phyloP scores from a whole-genome alignment of 2,329 filamentous ascomycete genomes.

The Phyllachora maydis region DNA sequence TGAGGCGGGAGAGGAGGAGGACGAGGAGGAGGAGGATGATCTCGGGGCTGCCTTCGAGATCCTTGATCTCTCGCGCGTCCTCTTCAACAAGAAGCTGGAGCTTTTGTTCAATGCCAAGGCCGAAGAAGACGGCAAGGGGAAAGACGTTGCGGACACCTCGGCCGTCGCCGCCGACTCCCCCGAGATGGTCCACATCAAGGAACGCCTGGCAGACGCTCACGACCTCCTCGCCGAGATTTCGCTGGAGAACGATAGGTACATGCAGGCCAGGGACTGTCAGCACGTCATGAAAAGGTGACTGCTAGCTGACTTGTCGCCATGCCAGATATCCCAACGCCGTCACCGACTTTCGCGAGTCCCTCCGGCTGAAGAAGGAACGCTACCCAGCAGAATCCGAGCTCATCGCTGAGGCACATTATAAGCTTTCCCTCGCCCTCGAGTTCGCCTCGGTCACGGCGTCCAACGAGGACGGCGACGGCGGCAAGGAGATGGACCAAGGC shows the following conservation, averaged over 20 bases:
- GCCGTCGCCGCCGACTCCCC: constrained; percentile 12
- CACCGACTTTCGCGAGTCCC: constrained; percentile 55
- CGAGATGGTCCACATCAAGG: constrained; percentile 43
- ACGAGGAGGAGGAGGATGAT: constrained; percentile 49
- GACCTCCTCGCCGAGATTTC: constrained; percentile 90
- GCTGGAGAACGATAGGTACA: constrained; percentile 74
- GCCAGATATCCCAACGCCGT: constrained; percentile 65
- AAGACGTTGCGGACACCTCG: constrained; percentile 18
- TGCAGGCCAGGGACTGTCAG: too few relatives aligned
- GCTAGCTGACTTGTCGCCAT: too few relatives aligned
- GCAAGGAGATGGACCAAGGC: constrained; percentile 34
- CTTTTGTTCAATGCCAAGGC: too few relatives aligned
- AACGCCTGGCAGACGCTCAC: constrained; percentile 79
- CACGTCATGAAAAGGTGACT: constrained; percentile 5
- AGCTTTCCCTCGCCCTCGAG: constrained; percentile 84
- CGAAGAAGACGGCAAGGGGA: constrained; percentile 19
- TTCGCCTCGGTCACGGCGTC: constrained; percentile 63
- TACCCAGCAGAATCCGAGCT: constrained; percentile 66
- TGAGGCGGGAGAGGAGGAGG: constrained; percentile 23
- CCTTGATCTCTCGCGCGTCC: constrained; percentile 56
- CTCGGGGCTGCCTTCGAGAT: constrained; percentile 67
- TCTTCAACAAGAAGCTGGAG: constrained; percentile 35
- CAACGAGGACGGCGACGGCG: constrained; percentile 14
- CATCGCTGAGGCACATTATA: constrained; percentile 88
- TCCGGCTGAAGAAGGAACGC: constrained; percentile 60